Percentiles rank a stretch among this genome's conserved stretches.
Conservation (phyloP, 108 stramenopile genomes). For the Skeletonema tropicum region DNA sequence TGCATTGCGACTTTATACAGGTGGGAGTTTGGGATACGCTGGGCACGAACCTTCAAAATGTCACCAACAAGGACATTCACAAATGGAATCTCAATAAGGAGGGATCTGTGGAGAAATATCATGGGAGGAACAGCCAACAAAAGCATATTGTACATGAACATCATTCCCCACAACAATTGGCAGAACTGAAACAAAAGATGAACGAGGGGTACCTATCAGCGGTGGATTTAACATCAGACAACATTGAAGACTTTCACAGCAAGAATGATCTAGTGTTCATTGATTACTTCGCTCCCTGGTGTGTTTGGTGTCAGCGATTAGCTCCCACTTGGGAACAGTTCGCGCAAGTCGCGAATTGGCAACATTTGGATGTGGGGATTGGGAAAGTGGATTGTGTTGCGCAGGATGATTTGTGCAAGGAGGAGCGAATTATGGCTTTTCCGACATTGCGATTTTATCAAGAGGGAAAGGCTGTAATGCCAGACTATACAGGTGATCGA, state of each 20-base stretch:
- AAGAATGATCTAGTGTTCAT: constrained; percentile 87
- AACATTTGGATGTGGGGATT: constrained; percentile 81
- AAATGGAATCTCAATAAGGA: constrained; percentile 94
- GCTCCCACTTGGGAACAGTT: constrained; percentile 97
- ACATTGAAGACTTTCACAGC: constrained; percentile 64
- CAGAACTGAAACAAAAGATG: constrained; percentile 79
- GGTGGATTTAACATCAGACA: constrained; percentile 56
- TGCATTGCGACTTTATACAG: constrained; percentile 90
- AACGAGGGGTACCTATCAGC: constrained; percentile 82
- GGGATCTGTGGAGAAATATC: constrained; percentile 82
- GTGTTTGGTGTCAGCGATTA: constrained; percentile 96
- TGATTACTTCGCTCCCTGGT: constrained; percentile 91
- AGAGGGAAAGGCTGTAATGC: constrained; percentile 66
- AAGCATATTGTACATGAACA: constrained; percentile 88
- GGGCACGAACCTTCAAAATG: constrained; percentile 95
- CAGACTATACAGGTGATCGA: constrained; percentile 94
- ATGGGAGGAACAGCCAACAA: constrained; percentile 92
- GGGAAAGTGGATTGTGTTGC: constrained; percentile 94
- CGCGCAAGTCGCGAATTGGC: constrained; percentile 69
- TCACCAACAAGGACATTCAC: constrained; percentile 97
- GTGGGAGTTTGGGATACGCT: constrained; percentile 93
- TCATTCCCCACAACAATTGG: constrained; percentile 45
- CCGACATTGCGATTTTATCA: constrained; percentile 95
- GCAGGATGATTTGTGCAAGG: constrained; percentile 74
- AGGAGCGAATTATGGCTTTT: constrained; percentile 93